These are phyloP conservation scores for Trichosporon faecale DNA, from an alignment of 1,284 basidiomycete species.

Conservation along the genomic window DNA sequence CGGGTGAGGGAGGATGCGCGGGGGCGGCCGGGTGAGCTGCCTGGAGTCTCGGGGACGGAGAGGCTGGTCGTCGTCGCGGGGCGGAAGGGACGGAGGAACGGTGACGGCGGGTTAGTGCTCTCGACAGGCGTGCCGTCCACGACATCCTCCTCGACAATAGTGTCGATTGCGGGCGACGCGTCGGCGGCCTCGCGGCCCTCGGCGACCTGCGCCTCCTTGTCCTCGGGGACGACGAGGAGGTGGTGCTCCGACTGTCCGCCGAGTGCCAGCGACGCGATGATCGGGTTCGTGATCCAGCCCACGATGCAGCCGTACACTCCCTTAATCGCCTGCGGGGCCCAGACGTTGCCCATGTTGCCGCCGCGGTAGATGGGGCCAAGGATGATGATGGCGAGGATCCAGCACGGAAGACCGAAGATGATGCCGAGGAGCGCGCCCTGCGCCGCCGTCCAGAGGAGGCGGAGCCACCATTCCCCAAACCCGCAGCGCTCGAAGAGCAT, in stretches of 20 bases:
- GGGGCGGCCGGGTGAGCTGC: neutral
- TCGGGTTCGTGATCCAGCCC: constrained; percentile 52
- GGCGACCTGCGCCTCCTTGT: constrained; percentile 17
- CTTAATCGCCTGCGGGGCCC: constrained; percentile 53
- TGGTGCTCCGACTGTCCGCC: constrained; percentile 51
- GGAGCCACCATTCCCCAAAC: constrained; percentile 32
- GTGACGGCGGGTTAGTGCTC: neutral
- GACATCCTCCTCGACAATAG: constrained; percentile 30
- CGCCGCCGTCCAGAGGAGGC: constrained; percentile 43
- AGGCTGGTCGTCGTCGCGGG: constrained; percentile 5
- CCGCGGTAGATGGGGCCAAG: constrained; percentile 49
- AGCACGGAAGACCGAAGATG: constrained; percentile 50
- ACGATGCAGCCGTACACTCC: constrained; percentile 48
- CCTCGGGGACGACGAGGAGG: constrained; percentile 39
- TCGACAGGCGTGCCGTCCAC: neutral
- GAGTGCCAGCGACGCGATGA: constrained; percentile 50
- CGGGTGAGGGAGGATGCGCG: neutral
- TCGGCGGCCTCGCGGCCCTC: constrained; percentile 8
- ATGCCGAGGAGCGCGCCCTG: constrained; percentile 50
- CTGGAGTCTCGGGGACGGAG: neutral
- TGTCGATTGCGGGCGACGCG: constrained; percentile 9
- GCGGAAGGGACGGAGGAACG: constrained; percentile 10
- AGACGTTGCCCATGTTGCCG: constrained; percentile 44
- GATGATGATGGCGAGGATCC: constrained; percentile 49
- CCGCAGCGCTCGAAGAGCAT: constrained; percentile 37